Conservation (phyloP, 1,139 yeast genomes). For the Chernovozyma sophiae-reginae region DNA sequence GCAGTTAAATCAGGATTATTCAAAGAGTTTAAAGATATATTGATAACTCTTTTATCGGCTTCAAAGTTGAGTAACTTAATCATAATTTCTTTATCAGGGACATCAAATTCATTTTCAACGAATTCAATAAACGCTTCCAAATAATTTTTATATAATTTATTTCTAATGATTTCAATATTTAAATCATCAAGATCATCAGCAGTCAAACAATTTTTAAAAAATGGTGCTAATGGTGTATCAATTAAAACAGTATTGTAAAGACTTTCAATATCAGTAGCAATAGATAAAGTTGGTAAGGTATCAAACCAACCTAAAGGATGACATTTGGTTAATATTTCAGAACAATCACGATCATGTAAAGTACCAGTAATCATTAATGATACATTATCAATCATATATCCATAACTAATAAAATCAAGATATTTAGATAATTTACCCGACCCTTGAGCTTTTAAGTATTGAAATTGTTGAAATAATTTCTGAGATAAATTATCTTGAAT, state of each 20-base stretch:
- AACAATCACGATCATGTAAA: constrained; percentile 86
- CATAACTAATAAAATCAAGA: constrained; percentile 87
- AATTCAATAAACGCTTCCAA: constrained; percentile 81
- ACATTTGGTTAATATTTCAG: constrained; percentile 82
- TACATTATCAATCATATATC: constrained; percentile 98
- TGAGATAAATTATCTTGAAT: constrained; percentile 76
- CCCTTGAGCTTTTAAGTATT: constrained; percentile 79
- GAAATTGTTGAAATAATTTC: constrained; percentile 78
- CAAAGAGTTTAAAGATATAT: constrained; percentile 85
- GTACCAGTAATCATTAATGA: constrained; percentile 96
- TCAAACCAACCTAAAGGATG: constrained; percentile 99
- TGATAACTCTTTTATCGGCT: constrained; percentile 92
- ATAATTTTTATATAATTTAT: constrained; percentile 87
- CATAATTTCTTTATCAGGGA: constrained; percentile 85
- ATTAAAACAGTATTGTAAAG: constrained; percentile 91
- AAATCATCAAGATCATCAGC: constrained; percentile 94
- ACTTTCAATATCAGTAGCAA: constrained; percentile 91
- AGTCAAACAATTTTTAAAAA: constrained; percentile 86
- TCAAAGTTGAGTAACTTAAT: constrained; percentile 73
- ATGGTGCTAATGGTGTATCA: constrained; percentile 96
- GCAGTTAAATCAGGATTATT: constrained; percentile 68
- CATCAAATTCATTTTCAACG: constrained; percentile 53
- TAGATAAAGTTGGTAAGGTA: constrained; percentile 89
- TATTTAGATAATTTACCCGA: constrained; percentile 76
- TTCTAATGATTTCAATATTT: constrained; percentile 91